Percentiles rank a stretch among this genome's conserved stretches.
phyloP scores from a whole-genome alignment of 768 basidiomycete genomes.

The Tricholoma terreum region DNA sequence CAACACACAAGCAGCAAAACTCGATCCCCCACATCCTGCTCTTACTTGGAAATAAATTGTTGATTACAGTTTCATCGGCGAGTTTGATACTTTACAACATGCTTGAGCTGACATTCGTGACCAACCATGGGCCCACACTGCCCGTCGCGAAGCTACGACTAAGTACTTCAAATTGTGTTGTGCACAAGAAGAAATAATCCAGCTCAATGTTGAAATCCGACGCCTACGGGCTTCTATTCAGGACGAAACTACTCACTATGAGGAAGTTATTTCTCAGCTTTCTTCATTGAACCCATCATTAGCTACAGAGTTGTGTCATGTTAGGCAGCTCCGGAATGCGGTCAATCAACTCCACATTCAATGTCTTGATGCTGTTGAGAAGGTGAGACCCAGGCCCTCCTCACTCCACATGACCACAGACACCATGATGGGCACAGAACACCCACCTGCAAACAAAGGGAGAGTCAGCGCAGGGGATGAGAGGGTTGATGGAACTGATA shows the following conservation, averaged over 20 bases:
- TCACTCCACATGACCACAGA: too few species aligned
- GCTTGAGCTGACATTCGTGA: slow-evolving; percentile 12
- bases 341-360: neutral
- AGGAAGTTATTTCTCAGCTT: neutral
- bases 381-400: too few species aligned
- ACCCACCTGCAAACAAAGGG: neutral
- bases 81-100: slow-evolving; percentile 21
- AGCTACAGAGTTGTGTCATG: neutral
- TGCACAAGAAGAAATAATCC: slow-evolving; percentile 23
- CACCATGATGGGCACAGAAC: too few species aligned
- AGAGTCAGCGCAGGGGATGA: neutral
- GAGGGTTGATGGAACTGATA: too few species aligned
- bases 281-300: neutral
- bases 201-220: slow-evolving; percentile 22
- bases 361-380: neutral
- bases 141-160: slow-evolving; percentile 12
- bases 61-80: slow-evolving; percentile 20
- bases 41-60: slow-evolving; percentile 26
- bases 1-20: too few species aligned
- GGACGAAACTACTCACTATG: slow-evolving; percentile 6
- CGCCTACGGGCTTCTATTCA: slow-evolving; percentile 17
- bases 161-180: slow-evolving; percentile 15
- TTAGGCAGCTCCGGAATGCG: neutral
- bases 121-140: slow-evolving; percentile 17
- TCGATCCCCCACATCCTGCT: too few species aligned